Base-by-base conservation (phyloP, 176 grass and related monocot genomes). In the Hordeum marinum region DNA sequence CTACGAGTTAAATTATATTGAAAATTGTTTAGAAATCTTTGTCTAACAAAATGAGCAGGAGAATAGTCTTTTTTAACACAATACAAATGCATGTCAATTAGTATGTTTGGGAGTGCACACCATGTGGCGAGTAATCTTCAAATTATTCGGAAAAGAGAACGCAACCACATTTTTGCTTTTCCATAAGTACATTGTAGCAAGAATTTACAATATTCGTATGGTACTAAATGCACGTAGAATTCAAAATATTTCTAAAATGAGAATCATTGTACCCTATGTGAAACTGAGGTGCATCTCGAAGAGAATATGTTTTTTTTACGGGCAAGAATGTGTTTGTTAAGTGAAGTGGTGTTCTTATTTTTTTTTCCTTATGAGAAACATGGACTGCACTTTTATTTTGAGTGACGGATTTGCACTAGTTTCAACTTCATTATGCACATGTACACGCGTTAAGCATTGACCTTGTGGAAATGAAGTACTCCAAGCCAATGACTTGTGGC, bases 361-460 rank as follows among this genome's bases (percentile, higher is more conserved):
- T 75, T 52, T 26, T 24, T 24, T 77, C 12, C 5, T 60, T 17
- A 76, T 59, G 45, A 76, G 69, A 82, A 75, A 29, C 31, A 37
- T 57, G 69, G 43, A 9, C 1, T 41, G 23, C 1, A 82, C 12
- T 41, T n/a, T 9, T 15, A 13, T 50, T 18, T 17, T 17, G 46
- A 18, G 48, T 52, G 48, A 52, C 6, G 15, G 48, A 52, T 18
- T 18, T 52, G 15, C 48, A 7, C 15, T 52, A 52, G 15, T 17
- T 50, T 18, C 14, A 18, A 52, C 48, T 52, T 52, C 1, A 52
- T 64, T 5, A 39, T 21, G 55, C 23, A 54, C 11, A 17, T 59
- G n/a, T 59, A 41, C 36, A 7, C 52, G 17, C 60, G 65, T 54
- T 76, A n/a, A 87, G 60, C 36, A 69, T 82, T 76, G 79, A 82